phyloP scores from a whole-genome alignment of 176 grass and related monocot genomes.

The Triticum urartu region DNA sequence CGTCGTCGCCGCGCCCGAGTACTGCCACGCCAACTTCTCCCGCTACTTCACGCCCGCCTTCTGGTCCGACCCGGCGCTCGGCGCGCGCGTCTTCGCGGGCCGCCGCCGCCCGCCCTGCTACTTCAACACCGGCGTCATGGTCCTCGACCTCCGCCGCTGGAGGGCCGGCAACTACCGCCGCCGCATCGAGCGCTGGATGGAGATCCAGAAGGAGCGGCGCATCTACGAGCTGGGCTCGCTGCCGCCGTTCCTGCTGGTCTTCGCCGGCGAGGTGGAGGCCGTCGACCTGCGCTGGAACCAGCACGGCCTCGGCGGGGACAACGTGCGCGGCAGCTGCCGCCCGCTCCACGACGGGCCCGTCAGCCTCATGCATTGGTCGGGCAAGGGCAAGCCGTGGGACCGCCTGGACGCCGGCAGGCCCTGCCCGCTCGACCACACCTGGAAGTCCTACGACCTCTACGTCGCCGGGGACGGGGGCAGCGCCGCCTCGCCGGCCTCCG shows the following conservation, averaged over 20 bases:
- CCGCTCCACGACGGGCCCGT: constrained; percentile 64
- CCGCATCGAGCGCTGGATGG: constrained; percentile 74
- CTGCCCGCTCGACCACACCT: constrained; percentile 62
- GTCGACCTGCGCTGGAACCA: constrained; percentile 77
- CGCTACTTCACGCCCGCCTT: constrained; percentile 85
- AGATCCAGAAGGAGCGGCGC: constrained; percentile 60
- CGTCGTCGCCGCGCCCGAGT: constrained; percentile 88
- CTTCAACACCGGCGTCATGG: constrained; percentile 98
- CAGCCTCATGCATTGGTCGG: constrained; percentile 86
- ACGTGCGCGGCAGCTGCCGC: constrained; percentile 66
- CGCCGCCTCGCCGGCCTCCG: constrained; percentile 23
- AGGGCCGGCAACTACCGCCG: constrained; percentile 52
- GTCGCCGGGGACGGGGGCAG: neutral
- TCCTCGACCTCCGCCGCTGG: constrained; percentile 75
- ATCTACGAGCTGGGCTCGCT: constrained; percentile 81
- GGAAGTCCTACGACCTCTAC: constrained; percentile 73
- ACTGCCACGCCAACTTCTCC: constrained; percentile 95
- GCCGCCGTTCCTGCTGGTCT: constrained; percentile 68
- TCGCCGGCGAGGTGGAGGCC: constrained; percentile 75
- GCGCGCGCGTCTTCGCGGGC: constrained; percentile 45
- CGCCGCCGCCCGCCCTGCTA: constrained; percentile 72
- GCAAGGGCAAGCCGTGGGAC: constrained; percentile 80
- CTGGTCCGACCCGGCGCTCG: constrained; percentile 64
- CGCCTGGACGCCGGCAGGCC: constrained; percentile 70
- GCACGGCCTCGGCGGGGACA: constrained; percentile 79